Base-by-base conservation (phyloP, 169 alveolate genomes). In the Plasmodium vivax region DNA sequence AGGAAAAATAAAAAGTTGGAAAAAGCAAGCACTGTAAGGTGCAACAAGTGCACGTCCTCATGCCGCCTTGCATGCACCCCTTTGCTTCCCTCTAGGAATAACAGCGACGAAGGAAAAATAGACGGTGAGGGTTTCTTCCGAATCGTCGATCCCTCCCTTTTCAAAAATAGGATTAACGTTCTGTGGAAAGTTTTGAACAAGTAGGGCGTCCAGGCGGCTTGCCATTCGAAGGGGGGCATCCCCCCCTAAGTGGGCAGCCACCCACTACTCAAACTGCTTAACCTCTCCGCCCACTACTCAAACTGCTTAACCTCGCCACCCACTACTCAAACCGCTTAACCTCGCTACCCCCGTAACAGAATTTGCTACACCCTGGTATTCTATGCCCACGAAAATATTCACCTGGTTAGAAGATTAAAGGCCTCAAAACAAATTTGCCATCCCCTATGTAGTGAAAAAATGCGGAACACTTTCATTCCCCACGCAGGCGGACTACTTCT, bases 181-280 rank as follows among this genome's bases (percentile, higher is more conserved):
- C 80, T 85, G 82, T 85, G 93, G 85, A 85, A 85, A 54, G 85
- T 85, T 85, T 36, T 85, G 58, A 85, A 85, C 79, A 85, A 85
- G 93, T 85, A 85, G 14, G 32, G 12, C 38, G 5, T 68, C 45
- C 0, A 34, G 27, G 0, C 16, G 23, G 7, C 19, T 83, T 58
- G 51, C 32, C 19, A 85, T 84, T 68, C n/a, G 77, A 68, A 68
- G 77, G 77, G 43, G 9, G 27, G 32, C 2, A 4, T 16, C 32
- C 10, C 6, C 80, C 16, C 14, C 14, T 12, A 51, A 14, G 62
- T 23, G 62, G 62, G 27, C 9, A 51, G 19, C 23, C 23, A 51
- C 62, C 3, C 12, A 19, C 62, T 51, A 51, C 27, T 51, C 62
- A 51, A 51, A 51, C 23, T 12, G 27, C 27, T 23, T 23, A 23